Base-by-base conservation (phyloP, 495 filamentous ascomycete genomes). In the Trichoderma gamsii region DNA sequence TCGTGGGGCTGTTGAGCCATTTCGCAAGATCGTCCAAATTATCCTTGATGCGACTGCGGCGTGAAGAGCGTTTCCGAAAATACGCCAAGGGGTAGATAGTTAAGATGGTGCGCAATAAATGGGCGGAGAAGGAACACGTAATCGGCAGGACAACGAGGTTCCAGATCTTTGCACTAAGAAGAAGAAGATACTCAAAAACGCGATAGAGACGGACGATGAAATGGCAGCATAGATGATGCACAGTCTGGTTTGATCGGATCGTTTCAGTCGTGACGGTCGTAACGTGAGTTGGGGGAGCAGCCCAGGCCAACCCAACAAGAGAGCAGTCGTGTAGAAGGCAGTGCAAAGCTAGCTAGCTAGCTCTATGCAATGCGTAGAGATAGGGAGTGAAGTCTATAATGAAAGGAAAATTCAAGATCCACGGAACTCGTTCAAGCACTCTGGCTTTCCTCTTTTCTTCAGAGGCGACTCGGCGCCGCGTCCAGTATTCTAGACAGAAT, bases 1-100 rank as follows among this genome's bases (percentile, higher is more conserved):
- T 81, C 77, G 76, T 81, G 78, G 51, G 83, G 79, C 76, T 85
- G 85, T 77, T 85, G 84, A 79, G 83, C 84, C 82, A 83, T 87
- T 75, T 77, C 63, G 63, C 32, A 65, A 32, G 6, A 65, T n/a
- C 3, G 32, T 25, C 11, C 9, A 29, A 21, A 3, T 4, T 32
- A 9, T 43, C 1, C 1, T 41, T n/a, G 8, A 23, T 41, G 35
- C 63, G 7, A 41, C 41, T 32, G 63, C 35, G 41, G 41, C 15
- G 6, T 8, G 35, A 23, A 25, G 7, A 52, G 18, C 18, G 18
- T 52, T 21, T n/a, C 49, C 5, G 63, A 43, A 41, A 35, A 41
- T 15, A 46, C 13, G 59, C 25, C 43, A 46, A 27, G 15, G 16
- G 25, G 38, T 4, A 35, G 2, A 46, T 29, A 32, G 18, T 9